Base-by-base conservation (phyloP, 1,284 basidiomycete genomes). In the Entoloma clypeatum region DNA sequence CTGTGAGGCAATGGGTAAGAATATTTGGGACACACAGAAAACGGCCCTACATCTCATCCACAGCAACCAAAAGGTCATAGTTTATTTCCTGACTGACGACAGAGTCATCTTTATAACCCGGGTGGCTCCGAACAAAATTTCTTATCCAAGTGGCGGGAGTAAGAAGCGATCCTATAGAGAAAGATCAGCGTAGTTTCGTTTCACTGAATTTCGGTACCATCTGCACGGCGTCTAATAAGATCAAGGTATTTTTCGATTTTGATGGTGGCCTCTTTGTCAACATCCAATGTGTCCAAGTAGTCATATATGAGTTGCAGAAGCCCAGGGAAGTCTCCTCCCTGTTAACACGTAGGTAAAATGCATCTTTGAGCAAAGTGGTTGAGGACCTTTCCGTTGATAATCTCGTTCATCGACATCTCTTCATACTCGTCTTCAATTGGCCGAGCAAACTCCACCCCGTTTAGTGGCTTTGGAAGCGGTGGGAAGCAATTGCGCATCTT, bases 91-190 rank as follows among this genome's bases (percentile, higher is more conserved):
- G 79, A 36, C 72, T 86, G 17, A 99, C 88, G 24, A 89, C 84
- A 29, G 92, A 96, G 65, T 99, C 93, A 39, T 79, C 75, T 63
- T 89, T 86, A 71, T 99, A 99, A 14, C 71, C 76, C 3, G 93
- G 90, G 63, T 99, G 96, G 1, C 79, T 74, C 14, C 81, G 80
- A 33, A 99, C 87, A 62, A 96, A 99, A 34, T 88, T 74, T 19
- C 96, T 79, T 43, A 97, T 93, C 92, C 92, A 99, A 6, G 81
- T 81, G 2, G 96, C 96, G 1, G 91, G 79, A 0, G 96, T 99
- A 56, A 82, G 64, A n/a, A 98, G 71, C 11, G 81, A 72, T 11
- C 92, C 90, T 91, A 43, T 8, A 41, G 17, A 23, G 34, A 32
- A 37, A 26, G 47, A 28, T 44, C 29, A 49, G 39, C 45, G 30